Conservation (phyloP, 345 rosid species). For the Citropsis articulata region DNA sequence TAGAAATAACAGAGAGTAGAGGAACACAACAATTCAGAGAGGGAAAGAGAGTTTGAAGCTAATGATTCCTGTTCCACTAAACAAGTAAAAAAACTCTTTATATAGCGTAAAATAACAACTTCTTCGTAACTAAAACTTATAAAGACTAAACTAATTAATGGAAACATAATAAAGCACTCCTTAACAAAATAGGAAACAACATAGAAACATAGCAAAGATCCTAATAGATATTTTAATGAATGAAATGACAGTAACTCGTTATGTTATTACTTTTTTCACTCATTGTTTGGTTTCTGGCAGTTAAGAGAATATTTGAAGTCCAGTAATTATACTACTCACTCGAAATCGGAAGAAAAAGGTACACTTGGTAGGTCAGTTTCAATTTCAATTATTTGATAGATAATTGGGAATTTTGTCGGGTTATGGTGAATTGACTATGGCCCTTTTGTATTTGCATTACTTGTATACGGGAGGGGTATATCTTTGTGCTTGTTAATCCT, state of each 20-base stretch:
- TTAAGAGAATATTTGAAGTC: slow-evolving; percentile 27
- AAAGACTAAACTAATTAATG: no score
- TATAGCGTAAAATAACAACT: no score
- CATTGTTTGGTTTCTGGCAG: slow-evolving; percentile 13
- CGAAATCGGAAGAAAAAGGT: slow-evolving; percentile 26
- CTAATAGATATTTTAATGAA: background rate
- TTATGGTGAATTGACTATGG: background rate
- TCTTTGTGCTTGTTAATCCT: slow-evolving; percentile 56
- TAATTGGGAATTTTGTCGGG: background rate
- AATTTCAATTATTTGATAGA: background rate
- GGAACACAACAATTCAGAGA: no score
- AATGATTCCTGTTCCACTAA: no score
- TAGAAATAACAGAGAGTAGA: no score
- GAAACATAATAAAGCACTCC: no score
- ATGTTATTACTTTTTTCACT: slow-evolving; percentile 1
- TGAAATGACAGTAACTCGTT: background rate
- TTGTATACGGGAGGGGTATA: slow-evolving; percentile 21
- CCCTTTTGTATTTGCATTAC: slow-evolving; percentile 12
- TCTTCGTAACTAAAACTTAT: no score
- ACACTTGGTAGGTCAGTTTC: background rate
- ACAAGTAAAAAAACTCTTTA: no score
- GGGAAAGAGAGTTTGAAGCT: no score
- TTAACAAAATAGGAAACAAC: no score
- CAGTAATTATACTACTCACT: background rate
- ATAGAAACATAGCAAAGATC: no score